These are phyloP conservation scores for Aspergillus indologenus DNA, from an alignment of 495 filamentous ascomycete genomes.

Conservation along the genomic window DNA sequence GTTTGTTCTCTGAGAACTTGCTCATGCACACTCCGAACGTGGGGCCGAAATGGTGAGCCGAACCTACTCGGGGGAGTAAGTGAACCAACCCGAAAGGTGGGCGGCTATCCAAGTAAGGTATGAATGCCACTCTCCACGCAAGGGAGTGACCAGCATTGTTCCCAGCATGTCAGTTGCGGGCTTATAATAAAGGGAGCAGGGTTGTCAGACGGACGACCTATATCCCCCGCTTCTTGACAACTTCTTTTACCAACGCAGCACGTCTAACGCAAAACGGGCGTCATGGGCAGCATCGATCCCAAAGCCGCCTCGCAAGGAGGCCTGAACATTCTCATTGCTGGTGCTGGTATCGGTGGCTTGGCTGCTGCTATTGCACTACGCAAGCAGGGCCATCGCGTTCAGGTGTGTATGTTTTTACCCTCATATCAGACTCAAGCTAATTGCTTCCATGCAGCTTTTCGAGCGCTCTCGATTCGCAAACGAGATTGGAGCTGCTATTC, in stretches of 20 bases:
- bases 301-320: constrained; percentile 12
- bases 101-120: not conserved
- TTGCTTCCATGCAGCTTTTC: constrained; percentile 37
- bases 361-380: constrained; percentile 52
- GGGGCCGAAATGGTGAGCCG: constrained; percentile 33
- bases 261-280: not conserved
- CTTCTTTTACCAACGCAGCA: not conserved
- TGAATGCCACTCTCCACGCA: not conserved
- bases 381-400: constrained; percentile 52
- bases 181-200: not conserved
- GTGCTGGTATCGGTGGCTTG: constrained; percentile 56
- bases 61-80: constrained; percentile 11
- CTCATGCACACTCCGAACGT: constrained; percentile 20
- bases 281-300: constrained; percentile 11
- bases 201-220: not conserved
- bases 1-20: not conserved
- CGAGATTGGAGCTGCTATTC: constrained; percentile 55
- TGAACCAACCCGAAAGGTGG: not conserved
- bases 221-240: not conserved
- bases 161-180: not conserved
- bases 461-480: constrained; percentile 53
- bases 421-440: not conserved
- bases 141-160: not conserved
- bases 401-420: constrained; percentile 25
- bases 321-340: constrained; percentile 49